These are phyloP conservation scores for Saccharomycopsis microspora DNA, from an alignment of 805 yeast species.

Conservation along the genomic window DNA sequence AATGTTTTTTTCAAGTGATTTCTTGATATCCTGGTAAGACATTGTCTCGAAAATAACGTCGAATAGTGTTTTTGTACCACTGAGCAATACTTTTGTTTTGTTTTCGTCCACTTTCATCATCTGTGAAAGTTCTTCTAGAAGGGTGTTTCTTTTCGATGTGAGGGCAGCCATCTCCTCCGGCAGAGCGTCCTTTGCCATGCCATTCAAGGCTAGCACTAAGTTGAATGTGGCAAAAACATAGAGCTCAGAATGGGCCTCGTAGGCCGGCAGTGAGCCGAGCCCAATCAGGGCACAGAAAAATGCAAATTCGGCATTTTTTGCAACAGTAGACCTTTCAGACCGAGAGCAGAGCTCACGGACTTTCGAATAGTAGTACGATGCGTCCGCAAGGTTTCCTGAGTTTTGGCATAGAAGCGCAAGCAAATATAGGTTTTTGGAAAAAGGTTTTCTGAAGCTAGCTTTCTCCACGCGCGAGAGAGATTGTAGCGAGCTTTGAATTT, in stretches of 20 bases:
- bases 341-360: background rate
- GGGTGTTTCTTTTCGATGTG: conserved; percentile 5
- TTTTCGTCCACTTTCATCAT: background rate
- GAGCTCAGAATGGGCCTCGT: conserved; percentile 6
- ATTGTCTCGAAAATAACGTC: conserved; percentile 7
- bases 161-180: background rate
- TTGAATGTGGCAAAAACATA: conserved; percentile 8
- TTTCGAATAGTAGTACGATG: conserved; percentile 2
- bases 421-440: conserved; percentile 9
- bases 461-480: conserved; percentile 4
- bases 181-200: background rate
- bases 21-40: conserved; percentile 1
- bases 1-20: background rate
- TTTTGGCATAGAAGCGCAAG: conserved; percentile 9
- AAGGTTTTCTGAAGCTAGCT: conserved; percentile 5
- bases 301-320: conserved; percentile 1
- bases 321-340: background rate
- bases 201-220: background rate
- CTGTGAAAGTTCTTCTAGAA: conserved; percentile 1
- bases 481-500: conserved; percentile 1
- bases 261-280: conserved; percentile 1
- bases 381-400: conserved; percentile 6
- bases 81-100: background rate
- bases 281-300: conserved; percentile 3
- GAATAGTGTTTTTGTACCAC: background rate